phyloP scores from a whole-genome alignment of 2,329 filamentous ascomycete genomes.

The Alternaria arbusti region DNA sequence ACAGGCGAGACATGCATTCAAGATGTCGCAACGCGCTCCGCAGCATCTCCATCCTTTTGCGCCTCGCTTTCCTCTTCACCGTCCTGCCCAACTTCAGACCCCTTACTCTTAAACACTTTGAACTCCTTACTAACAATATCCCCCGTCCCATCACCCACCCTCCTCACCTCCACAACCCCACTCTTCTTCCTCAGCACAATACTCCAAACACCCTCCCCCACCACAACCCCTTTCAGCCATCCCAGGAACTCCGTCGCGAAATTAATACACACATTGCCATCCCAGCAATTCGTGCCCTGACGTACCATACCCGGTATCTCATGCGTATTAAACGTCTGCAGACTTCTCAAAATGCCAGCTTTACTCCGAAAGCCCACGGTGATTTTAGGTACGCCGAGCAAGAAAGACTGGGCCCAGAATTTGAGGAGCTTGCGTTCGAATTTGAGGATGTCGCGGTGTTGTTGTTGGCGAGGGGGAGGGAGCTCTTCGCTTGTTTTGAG shows the following conservation, averaged over 20 bases:
- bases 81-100: not conserved
- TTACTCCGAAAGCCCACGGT: constrained; percentile 85
- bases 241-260: constrained; percentile 80
- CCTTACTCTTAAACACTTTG: constrained; percentile 65
- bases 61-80: not conserved
- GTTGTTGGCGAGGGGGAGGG: constrained; percentile 47
- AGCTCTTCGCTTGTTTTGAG: constrained; percentile 88
- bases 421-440: constrained; percentile 92
- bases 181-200: constrained; percentile 71
- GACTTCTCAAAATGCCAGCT: constrained; percentile 71
- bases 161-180: constrained; percentile 73
- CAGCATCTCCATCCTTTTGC: not conserved
- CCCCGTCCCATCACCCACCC: constrained; percentile 77
- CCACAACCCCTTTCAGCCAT: constrained; percentile 71
- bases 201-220: constrained; percentile 77
- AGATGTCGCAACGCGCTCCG: not conserved
- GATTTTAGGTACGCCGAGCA: constrained; percentile 90
- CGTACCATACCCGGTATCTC: constrained; percentile 79
- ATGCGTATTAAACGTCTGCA: constrained; percentile 82
- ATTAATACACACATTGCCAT: constrained; percentile 92
- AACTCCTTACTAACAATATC: constrained; percentile 79
- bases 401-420: constrained; percentile 95
- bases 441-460: constrained; percentile 70
- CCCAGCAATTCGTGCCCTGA: constrained; percentile 75
- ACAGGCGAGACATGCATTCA: not conserved